A percentile compares a stretch with the other conserved stretches of the same genome.
Conservation (phyloP, 148 eudicot genomes). For the Dysphania ambrosioides region DNA sequence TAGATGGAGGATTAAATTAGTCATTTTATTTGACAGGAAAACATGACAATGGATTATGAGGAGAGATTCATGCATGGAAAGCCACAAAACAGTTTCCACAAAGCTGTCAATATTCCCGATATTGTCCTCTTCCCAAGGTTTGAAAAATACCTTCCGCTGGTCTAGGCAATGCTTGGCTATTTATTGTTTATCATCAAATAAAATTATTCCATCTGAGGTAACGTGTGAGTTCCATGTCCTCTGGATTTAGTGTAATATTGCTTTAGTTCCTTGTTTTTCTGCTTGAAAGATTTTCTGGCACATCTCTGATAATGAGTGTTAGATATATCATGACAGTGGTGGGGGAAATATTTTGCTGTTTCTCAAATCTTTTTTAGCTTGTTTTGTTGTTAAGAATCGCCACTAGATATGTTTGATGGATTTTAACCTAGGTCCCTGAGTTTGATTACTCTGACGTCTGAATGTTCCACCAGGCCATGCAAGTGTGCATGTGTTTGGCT, state of each 20-base stretch:
- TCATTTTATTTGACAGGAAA: conserved; percentile 45
- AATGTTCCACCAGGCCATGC: too few species aligned
- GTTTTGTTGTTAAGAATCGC: too few species aligned
- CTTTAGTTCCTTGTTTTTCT: background rate
- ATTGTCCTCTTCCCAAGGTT: conserved; percentile 80
- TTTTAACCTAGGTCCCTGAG: too few species aligned
- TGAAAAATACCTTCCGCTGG: background rate
- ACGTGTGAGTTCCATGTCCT: background rate
- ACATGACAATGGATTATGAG: conserved; percentile 77
- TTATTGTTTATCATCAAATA: too few species aligned
- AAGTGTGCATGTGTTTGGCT: too few species aligned
- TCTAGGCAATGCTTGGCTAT: background rate
- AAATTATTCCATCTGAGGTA: background rate
- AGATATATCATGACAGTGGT: too few species aligned
- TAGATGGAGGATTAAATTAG: background rate
- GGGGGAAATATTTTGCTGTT: too few species aligned
- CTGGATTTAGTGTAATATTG: background rate
- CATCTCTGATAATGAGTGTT: too few species aligned
- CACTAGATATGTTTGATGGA: too few species aligned
- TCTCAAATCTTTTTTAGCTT: too few species aligned
- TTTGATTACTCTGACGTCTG: too few species aligned
- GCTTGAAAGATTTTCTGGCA: too few species aligned
- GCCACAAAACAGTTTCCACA: conserved; percentile 97
- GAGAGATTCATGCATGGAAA: conserved; percentile 88
- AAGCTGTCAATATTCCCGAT: conserved; percentile 91